Conservation (phyloP, 805 yeast genomes). For the Suhomyces vadensis region DNA sequence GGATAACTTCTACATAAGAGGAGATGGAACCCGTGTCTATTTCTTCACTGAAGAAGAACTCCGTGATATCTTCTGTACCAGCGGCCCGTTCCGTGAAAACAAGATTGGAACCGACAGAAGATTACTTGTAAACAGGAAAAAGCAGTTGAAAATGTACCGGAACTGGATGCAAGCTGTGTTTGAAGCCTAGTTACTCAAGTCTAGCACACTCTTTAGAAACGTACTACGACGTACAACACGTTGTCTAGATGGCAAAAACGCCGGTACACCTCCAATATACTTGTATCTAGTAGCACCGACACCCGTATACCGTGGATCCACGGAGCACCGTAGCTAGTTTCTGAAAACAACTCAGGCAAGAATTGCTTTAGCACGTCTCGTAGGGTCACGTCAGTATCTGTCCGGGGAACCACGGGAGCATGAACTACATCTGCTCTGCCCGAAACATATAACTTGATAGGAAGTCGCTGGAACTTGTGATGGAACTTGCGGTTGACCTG, state of each 20-base stretch:
- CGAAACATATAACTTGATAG: conserved; percentile 49
- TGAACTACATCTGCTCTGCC: conserved; percentile 38
- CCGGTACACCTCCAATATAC: conserved; percentile 32
- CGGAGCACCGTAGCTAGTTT: conserved; percentile 8
- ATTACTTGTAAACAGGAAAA: conserved; percentile 85
- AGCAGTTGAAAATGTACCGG: conserved; percentile 91
- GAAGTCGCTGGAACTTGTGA: conserved; percentile 34
- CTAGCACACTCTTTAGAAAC: background rate
- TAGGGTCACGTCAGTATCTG: conserved; percentile 13
- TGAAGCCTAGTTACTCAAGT: conserved; percentile 23
- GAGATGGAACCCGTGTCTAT: conserved; percentile 97
- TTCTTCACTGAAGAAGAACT: conserved; percentile 95
- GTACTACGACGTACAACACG: conserved; percentile 29
- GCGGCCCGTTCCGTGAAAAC: conserved; percentile 59
- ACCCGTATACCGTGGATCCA: conserved; percentile 36
- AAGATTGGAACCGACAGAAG: conserved; percentile 89
- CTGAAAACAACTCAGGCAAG: conserved; percentile 7
- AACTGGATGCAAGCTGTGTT: conserved; percentile 97
- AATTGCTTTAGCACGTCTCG: conserved; percentile 11
- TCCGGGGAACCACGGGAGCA: conserved; percentile 18
- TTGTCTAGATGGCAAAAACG: conserved; percentile 37
- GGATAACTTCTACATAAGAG: conserved; percentile 93
- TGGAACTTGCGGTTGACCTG: conserved; percentile 26
- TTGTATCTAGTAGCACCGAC: conserved; percentile 14
- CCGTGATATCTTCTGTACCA: conserved; percentile 58